Conservation (phyloP, 257 asterid species). For the Nicotiana knightiana region DNA sequence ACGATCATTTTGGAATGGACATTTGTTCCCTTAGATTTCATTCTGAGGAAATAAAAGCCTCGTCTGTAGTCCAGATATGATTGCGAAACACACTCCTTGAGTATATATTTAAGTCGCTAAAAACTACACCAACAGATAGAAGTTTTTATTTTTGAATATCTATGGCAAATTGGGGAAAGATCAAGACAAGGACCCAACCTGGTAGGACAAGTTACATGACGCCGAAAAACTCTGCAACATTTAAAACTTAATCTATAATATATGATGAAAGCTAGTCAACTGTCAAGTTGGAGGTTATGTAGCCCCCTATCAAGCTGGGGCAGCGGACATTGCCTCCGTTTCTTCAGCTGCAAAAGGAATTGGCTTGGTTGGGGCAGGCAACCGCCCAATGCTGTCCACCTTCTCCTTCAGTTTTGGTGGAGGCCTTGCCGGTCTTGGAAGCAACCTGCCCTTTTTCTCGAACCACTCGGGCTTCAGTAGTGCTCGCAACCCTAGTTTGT, state of each 20-base stretch:
- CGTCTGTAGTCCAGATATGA: not conserved
- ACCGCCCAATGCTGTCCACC: conserved; percentile 86
- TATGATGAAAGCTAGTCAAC: not conserved
- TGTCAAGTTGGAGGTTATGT: conserved; percentile 11
- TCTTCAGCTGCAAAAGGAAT: conserved; percentile 58
- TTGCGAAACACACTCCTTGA: not conserved
- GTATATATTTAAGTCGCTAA: not conserved
- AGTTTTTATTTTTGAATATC: not conserved
- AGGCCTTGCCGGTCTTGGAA: conserved; percentile 88
- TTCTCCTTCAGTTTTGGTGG: conserved; percentile 79
- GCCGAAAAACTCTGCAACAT: not conserved
- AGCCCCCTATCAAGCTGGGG: conserved; percentile 20
- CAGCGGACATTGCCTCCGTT: conserved; percentile 34
- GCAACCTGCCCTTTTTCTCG: conserved; percentile 87
- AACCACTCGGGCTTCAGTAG: conserved; percentile 94
- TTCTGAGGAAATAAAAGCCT: not conserved
- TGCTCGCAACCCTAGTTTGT: conserved; percentile 77
- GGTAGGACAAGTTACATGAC: not conserved
- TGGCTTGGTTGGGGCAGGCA: conserved; percentile 91
- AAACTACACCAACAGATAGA: not conserved
- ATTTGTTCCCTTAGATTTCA: no score
- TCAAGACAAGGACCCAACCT: not conserved
- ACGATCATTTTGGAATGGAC: not conserved
- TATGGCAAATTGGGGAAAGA: not conserved
- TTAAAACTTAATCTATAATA: not conserved